These are phyloP conservation scores for Emmonsiellopsis sp. DNA, from an alignment of 2,329 filamentous ascomycete species.

Conservation along the genomic window DNA sequence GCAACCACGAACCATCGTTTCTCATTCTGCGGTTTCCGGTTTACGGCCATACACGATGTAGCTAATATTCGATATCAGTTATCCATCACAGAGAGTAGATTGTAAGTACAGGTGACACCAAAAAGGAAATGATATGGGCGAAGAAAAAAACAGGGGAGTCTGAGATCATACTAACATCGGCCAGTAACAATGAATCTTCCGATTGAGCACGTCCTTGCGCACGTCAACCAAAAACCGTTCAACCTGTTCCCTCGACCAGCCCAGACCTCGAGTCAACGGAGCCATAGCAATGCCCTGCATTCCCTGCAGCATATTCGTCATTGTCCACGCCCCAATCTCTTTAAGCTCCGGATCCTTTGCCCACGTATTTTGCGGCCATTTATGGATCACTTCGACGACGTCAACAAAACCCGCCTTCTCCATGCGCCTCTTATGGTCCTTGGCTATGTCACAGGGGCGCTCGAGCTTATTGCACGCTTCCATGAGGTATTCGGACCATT, in stretches of 20 bases:
- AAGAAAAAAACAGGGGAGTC: no score
- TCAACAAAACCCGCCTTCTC: conserved; percentile 36
- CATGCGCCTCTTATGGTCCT: conserved; percentile 31
- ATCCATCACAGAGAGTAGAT: neutral
- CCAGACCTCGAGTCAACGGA: conserved; percentile 32
- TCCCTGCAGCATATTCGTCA: conserved; percentile 33
- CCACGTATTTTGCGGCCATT: conserved; percentile 39
- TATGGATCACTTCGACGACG: conserved; percentile 22
- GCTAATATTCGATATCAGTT: neutral
- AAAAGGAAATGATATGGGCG: neutral
- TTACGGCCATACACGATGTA: neutral
- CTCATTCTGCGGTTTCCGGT: neutral
- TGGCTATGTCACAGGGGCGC: conserved; percentile 28
- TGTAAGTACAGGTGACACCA: neutral
- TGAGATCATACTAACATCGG: neutral
- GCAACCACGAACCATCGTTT: no score
- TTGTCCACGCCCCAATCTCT: conserved; percentile 39
- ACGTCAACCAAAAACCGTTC: conserved; percentile 28
- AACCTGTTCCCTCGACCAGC: conserved; percentile 37
- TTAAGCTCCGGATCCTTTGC: conserved; percentile 42
- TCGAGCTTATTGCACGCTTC: conserved; percentile 32
- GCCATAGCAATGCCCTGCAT: conserved; percentile 36
- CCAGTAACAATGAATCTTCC: conserved; percentile 9
- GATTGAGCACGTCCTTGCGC: conserved; percentile 19
- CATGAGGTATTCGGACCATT: conserved; percentile 12